Conservation (phyloP, 2,329 filamentous ascomycete species). For the Chrysoporthe austroafricana region DNA sequence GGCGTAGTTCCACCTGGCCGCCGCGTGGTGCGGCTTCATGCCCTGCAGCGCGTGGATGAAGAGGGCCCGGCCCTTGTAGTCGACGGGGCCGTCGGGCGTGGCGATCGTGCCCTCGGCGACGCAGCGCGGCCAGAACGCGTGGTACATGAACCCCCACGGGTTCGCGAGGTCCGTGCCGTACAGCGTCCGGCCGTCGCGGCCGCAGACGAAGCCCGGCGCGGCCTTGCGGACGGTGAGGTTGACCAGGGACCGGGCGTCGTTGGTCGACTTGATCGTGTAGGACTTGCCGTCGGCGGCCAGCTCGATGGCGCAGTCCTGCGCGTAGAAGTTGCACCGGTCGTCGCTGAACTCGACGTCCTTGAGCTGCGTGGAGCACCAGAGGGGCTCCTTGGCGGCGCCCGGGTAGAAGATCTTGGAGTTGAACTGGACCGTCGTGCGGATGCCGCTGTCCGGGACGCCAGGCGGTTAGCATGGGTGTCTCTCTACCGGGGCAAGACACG, state of each 20-base stretch:
- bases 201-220: constrained; percentile 81
- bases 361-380: constrained; percentile 85
- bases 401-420: constrained; percentile 89
- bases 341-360: constrained; percentile 82
- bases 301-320: constrained; percentile 82
- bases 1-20: constrained; percentile 89
- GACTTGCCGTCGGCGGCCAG: constrained; percentile 80
- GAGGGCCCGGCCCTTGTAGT: constrained; percentile 79
- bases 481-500: constrained; percentile 26
- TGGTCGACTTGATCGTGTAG: constrained; percentile 90
- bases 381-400: constrained; percentile 70
- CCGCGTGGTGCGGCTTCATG: constrained; percentile 98
- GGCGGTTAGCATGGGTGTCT: constrained; percentile 23
- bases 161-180: constrained; percentile 85
- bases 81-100: constrained; percentile 78
- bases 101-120: constrained; percentile 80
- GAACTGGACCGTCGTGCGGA: constrained; percentile 91
- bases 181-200: constrained; percentile 79
- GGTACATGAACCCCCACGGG: constrained; percentile 91
- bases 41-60: constrained; percentile 89
- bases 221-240: constrained; percentile 80
- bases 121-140: constrained; percentile 93
- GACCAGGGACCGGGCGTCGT: constrained; percentile 78
- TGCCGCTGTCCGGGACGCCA: constrained; percentile 61
- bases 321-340: constrained; percentile 81